phyloP scores from a whole-genome alignment of 176 grass and related monocot genomes.

The Lolium multiflorum region DNA sequence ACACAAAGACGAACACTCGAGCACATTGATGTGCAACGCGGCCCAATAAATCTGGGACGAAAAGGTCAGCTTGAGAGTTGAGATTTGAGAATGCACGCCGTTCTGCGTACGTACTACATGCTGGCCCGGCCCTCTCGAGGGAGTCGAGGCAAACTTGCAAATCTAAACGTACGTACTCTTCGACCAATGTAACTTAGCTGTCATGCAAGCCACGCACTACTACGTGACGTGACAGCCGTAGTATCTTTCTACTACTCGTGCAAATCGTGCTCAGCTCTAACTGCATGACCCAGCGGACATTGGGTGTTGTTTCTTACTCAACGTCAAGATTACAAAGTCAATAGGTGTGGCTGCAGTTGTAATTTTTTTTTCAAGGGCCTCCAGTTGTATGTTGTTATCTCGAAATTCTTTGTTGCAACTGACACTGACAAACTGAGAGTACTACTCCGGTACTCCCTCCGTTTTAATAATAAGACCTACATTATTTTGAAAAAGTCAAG shows the following conservation, averaged over 20 bases:
- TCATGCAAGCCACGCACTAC: background rate
- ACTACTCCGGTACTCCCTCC: no score
- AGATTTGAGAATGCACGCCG: background rate
- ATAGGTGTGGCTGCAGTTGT: no score
- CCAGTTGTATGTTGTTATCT: no score
- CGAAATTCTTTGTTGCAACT: no score
- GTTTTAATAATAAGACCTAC: no score
- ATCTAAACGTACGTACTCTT: background rate
- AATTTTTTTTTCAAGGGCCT: no score
- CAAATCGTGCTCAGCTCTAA: background rate
- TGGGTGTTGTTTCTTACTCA: no score
- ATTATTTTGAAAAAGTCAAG: no score
- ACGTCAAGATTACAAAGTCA: no score
- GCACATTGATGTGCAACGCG: constrained; percentile 1
- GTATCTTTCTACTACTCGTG: background rate
- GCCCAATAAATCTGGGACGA: background rate
- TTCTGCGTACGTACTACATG: background rate
- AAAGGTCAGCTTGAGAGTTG: background rate
- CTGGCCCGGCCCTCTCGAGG: background rate
- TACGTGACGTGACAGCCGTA: background rate
- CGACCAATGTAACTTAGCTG: background rate
- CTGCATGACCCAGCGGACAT: no score
- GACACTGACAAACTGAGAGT: no score
- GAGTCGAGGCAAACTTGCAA: background rate
- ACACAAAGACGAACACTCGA: background rate